Base-by-base conservation (phyloP, 768 basidiomycete genomes). In the Kwoniella pini region DNA sequence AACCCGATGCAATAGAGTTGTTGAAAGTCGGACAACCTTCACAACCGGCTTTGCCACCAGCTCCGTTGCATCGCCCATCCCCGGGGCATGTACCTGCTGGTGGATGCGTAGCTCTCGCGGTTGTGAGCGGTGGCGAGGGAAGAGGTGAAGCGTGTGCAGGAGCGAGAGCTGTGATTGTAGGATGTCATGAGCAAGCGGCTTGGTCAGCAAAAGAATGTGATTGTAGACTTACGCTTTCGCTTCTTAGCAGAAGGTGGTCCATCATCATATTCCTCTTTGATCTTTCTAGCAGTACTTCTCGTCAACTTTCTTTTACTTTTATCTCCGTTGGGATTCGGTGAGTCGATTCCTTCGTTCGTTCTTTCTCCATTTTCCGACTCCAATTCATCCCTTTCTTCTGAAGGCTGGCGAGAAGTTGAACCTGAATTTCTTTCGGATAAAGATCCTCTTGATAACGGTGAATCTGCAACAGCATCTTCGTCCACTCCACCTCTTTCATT, bases 1-100 rank as follows among this genome's bases (percentile, higher is more conserved):
- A 79, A 61, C 86, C 62, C 6, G 64, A 60, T 26, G 60, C 67
- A 24, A 67, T 81, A 53, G 84, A 84, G 75, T 99, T 99, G 82
- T 97, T 99, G 81, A 86, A 92, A 30, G 95, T 94, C 12, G 96
- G 96, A 78, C 96, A 99, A 44, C 96, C 96, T 65, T 88, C 85
- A 79, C 96, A 99, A 64, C 90, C 88, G 61, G 85, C 86, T 66
- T 91, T 87, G 54, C 96, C 96, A 70, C 96, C 96, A 12, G 91
- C 94, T 67, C 96, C 96, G 80, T 99, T 91, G 80, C 96, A 99
- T 68, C 90, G 85, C 31, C 96, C 96, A 80, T 97, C 96, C 58
- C 96, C 96, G 3, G 96, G 96, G 79, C 96, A 99, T n/a, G 94
- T 94, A 1, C 81, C 81, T 1, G 72, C 64, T 2, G 70, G 60